Percentiles rank a stretch among this genome's conserved stretches.
Evolutionary conservation across 2,329 filamentous ascomycete species (phyloP).

Genomic region (Colletotrichum paranaense): DNA sequence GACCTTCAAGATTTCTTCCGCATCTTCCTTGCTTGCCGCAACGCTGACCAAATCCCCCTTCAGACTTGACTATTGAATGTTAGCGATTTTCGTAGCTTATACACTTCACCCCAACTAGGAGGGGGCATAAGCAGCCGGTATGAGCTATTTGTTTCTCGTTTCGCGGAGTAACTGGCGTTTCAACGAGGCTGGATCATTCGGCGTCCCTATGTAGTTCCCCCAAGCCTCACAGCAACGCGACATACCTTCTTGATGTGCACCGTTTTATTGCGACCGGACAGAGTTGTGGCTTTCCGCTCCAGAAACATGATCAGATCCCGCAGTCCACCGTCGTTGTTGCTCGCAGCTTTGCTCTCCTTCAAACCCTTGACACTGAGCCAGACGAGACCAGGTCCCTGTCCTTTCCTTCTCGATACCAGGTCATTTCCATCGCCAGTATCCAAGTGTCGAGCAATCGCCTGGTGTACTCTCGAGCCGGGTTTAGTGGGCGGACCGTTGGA

Average conservation of each 20-base stretch:
- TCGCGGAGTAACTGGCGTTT: slow-evolving; percentile 29
- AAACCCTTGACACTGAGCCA: slow-evolving; percentile 69
- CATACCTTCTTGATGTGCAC: slow-evolving; percentile 84
- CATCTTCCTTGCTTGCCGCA: slow-evolving; percentile 72
- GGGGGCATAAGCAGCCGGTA: slow-evolving; percentile 50
- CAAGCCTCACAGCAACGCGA: slow-evolving; percentile 53
- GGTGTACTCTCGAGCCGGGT: slow-evolving; percentile 36
- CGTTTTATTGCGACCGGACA: slow-evolving; percentile 54
- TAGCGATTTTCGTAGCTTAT: slow-evolving; percentile 65
- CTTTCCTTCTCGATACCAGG: slow-evolving; percentile 34
- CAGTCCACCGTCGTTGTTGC: slow-evolving; percentile 74
- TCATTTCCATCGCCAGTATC: slow-evolving; percentile 35
- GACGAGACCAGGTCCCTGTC: slow-evolving; percentile 33
- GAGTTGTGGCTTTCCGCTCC: slow-evolving; percentile 74
- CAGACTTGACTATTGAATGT: slow-evolving; percentile 75
- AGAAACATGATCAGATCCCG: slow-evolving; percentile 74
- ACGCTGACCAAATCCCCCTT: slow-evolving; percentile 78
- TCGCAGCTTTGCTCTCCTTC: slow-evolving; percentile 74
- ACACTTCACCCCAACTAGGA: slow-evolving; percentile 42
- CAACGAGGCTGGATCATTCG: slow-evolving; percentile 51
- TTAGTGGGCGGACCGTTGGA: slow-evolving; percentile 35
- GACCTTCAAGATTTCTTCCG: slow-evolving; percentile 73
- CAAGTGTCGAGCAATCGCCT: slow-evolving; percentile 35
- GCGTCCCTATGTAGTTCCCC: slow-evolving; percentile 39
- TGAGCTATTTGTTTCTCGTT: slow-evolving; percentile 52